phyloP scores from a whole-genome alignment of 1,139 yeast genomes.

The Yamadazyma dushanensis region DNA sequence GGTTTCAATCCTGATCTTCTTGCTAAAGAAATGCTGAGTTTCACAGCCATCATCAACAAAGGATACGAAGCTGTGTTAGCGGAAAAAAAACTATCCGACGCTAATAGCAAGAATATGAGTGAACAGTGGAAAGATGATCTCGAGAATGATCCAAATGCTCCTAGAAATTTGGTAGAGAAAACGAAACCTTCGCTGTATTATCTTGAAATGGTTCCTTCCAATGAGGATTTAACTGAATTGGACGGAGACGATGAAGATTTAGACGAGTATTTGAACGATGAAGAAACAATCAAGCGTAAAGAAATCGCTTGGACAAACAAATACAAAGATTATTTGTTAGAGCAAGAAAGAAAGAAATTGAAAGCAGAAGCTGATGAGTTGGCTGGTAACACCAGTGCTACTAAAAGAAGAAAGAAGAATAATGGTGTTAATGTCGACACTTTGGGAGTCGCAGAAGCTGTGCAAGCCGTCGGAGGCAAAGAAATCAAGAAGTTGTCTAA shows the following conservation, averaged over 20 bases:
- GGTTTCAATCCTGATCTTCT: constrained; percentile 6
- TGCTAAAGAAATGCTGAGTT: constrained; percentile 4
- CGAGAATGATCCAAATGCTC: constrained; percentile 36
- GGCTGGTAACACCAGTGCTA: constrained; percentile 67
- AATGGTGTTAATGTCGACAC: constrained; percentile 11
- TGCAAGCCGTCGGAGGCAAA: constrained; percentile 42
- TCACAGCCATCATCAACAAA: constrained; percentile 6
- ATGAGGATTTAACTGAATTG: constrained; percentile 59
- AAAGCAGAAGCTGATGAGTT: constrained; percentile 84
- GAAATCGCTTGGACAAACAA: constrained; percentile 87
- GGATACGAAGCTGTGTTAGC: constrained; percentile 4
- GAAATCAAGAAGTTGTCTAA: constrained; percentile 73
- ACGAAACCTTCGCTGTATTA: constrained; percentile 59
- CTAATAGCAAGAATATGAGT: constrained; percentile 9
- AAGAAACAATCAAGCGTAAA: constrained; percentile 61
- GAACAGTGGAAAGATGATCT: constrained; percentile 19
- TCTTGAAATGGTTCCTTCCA: constrained; percentile 55
- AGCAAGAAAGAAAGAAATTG: constrained; percentile 81
- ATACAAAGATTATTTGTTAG: constrained; percentile 81
- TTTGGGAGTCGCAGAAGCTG: constrained; percentile 30
- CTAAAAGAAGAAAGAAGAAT: constrained; percentile 37
- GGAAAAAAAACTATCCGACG: constrained; percentile 2
- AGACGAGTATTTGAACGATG: constrained; percentile 59
- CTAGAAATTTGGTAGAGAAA: constrained; percentile 49
- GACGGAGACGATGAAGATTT: constrained; percentile 74